Percentiles rank a stretch among this genome's conserved stretches.
These are phyloP conservation scores for Cystobasidium pallidum DNA, from an alignment of 1,284 basidiomycete genomes.

Conservation along the genomic window DNA sequence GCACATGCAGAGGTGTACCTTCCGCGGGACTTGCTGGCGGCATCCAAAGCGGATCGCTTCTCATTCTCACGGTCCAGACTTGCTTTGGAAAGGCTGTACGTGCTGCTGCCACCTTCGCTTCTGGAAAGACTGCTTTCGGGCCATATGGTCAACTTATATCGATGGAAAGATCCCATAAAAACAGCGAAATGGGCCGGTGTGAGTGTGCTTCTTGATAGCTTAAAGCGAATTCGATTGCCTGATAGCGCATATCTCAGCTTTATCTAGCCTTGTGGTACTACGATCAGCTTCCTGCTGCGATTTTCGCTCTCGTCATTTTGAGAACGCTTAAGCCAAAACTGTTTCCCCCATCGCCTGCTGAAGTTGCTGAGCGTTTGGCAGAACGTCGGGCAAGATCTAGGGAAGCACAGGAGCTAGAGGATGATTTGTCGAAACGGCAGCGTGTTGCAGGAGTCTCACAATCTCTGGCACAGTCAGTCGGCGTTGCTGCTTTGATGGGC, in stretches of 20 bases:
- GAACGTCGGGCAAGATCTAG: slow-evolving; percentile 14
- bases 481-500: slow-evolving; percentile 35
- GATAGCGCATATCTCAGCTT: neutral
- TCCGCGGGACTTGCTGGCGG: slow-evolving; percentile 30
- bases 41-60: slow-evolving; percentile 12
- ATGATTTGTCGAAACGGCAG: slow-evolving; percentile 17
- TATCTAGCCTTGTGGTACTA: slow-evolving; percentile 42
- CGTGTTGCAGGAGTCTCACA: slow-evolving; percentile 4
- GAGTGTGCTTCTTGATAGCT: neutral
- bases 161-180: slow-evolving; percentile 34
- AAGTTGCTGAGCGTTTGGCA: slow-evolving; percentile 18
- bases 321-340: slow-evolving; percentile 18
- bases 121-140: slow-evolving; percentile 22
- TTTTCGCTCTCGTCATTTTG: slow-evolving; percentile 28
- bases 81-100: slow-evolving; percentile 39
- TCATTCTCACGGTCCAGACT: slow-evolving; percentile 17
- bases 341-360: slow-evolving; percentile 22
- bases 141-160: slow-evolving; percentile 28
- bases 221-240: neutral
- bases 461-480: slow-evolving; percentile 18
- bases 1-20: slow-evolving; percentile 26
- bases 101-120: slow-evolving; percentile 30
- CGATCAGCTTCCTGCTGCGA: slow-evolving; percentile 36
- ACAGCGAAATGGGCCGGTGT: slow-evolving; percentile 19
- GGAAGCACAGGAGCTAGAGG: slow-evolving; percentile 36